A percentile compares a stretch with the other conserved stretches of the same genome.
These are phyloP conservation scores for Haplosporangium sp. DNA, from an alignment of 371 early-diverging fungal species.

Conservation along the genomic window DNA sequence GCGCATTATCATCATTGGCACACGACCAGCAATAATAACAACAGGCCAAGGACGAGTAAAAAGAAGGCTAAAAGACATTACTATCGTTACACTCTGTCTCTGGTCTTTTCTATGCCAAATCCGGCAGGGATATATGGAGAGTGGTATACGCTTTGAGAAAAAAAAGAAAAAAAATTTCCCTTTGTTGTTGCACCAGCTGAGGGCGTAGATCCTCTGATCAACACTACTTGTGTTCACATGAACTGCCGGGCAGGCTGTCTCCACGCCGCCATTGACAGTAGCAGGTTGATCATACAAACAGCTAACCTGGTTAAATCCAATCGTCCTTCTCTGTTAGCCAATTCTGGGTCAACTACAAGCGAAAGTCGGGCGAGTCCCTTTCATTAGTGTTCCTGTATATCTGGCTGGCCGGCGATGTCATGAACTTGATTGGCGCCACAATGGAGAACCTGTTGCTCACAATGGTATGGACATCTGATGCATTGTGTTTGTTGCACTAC, in stretches of 20 bases:
- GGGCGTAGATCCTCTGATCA: too few species aligned
- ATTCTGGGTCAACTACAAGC: slow-evolving; percentile 70
- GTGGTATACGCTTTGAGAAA: background rate
- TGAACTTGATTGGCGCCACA: slow-evolving; percentile 81
- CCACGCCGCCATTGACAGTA: too few species aligned
- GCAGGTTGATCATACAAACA: too few species aligned
- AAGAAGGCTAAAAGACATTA: too few species aligned
- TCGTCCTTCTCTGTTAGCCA: slow-evolving; percentile 58
- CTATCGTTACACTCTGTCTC: too few species aligned
- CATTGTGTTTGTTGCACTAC: background rate
- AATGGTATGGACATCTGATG: slow-evolving; percentile 58
- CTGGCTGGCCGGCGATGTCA: slow-evolving; percentile 89
- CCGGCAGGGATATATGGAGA: background rate
- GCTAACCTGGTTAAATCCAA: background rate
- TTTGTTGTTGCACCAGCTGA: background rate
- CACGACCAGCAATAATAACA: background rate
- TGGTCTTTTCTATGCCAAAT: slow-evolving; percentile 1
- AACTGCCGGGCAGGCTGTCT: too few species aligned
- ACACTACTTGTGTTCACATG: too few species aligned
- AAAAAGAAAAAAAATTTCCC: background rate
- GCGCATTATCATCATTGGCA: background rate
- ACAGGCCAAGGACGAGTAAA: background rate
- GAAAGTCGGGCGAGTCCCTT: slow-evolving; percentile 71
- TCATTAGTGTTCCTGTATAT: slow-evolving; percentile 77
- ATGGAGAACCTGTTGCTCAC: slow-evolving; percentile 79